Base-by-base conservation (phyloP, 257 asterid genomes). In the Solanum bulbocastanum region DNA sequence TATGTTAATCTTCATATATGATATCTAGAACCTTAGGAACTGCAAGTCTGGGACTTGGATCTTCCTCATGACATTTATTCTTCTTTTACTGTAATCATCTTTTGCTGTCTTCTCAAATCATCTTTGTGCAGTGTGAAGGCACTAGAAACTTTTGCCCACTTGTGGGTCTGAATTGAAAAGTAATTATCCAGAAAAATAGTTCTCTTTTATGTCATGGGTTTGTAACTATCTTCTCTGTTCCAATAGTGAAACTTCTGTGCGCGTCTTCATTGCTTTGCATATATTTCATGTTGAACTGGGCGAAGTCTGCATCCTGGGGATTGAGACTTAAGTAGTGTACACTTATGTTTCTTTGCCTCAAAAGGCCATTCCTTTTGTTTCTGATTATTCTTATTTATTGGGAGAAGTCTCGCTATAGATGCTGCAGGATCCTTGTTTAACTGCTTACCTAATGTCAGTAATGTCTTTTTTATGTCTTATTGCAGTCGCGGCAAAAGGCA, bases 401-500 rank as follows among this genome's bases (percentile, higher is more conserved):
- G 23, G 85, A 27, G 40, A 79, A 79, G 40, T 79, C 84, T 46
- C 35, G 25, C 68, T 79, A 23, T 15, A 16, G 62, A 46, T 79
- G 62, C 85, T 79, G 85, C 68, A 44, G 37, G 66, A 32, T 74
- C 73, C 42, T 86, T 86, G 75, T 52, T 86, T 73, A 72, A 49
- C 33, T 86, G 46, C 74, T 86, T 40, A 49, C 42, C 10, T 35
- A 52, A 52, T 73, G 32, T 74, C 52, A 25, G 10, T 25, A 68
- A n/a, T 87, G 18, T 90, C 83, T 18, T 75, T 33, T 39, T 56
- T 35, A 32, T 69, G 42, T 84, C 60, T 85, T 82, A 86, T 62
- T 94, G 91, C 99, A 96, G 99, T 96, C 99, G 32, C 94, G 99
- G 94, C 98, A 93, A 91, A 95, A 97, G 84, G 99, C 99, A 23